Evolutionary conservation across 768 basidiomycete genomes (phyloP), one percentile per base, ranked within the genome.

Genomic region (Russula abietina): DNA sequence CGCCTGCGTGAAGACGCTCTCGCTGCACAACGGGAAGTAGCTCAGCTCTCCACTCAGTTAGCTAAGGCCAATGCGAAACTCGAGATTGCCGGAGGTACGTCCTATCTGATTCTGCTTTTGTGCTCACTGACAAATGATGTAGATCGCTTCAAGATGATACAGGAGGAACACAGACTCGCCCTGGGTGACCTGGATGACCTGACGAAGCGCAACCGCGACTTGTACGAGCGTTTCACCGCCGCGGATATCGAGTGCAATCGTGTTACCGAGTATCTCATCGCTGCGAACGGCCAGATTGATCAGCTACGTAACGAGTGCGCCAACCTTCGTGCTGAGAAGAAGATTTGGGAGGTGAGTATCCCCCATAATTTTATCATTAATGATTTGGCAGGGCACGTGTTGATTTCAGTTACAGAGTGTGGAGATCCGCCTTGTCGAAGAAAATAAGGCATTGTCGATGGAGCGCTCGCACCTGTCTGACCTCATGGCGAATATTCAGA

Each of bases 271-370:
- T 87, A 91, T 49, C 76, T 89, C 11, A 77, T 83, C 24, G 73
- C 78, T 8, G 78, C 84, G 2, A 84, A 82, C 64, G 77, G 81
- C 28, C 80, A 81, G 26, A 75, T 87, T 17, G 92, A 95, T 65
- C 86, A 89, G 61, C 76, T 93, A 43, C 84, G 91, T 11, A 91
- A 89, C 67, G 95, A 98, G 69, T 83, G 80, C 66, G 89, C 91
- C 2, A 95, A 91, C 71, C 81, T 97, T 19, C 85, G 89, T 48
- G 94, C 93, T 0, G 96, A 98, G 80, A 95, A 93, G 78, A 88
- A 85, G 70, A 90, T 95, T 39, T 93, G 89, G 88, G 91, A 92
- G 86, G 93, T 91, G 57, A 36, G 81, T 12, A 1, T 32, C 70
- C 14, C 12, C 38, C 38, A 32, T 38, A 39, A 4, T 4, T 11